Conservation (phyloP, 1,284 basidiomycete genomes). For the Tylopilus sp. region DNA sequence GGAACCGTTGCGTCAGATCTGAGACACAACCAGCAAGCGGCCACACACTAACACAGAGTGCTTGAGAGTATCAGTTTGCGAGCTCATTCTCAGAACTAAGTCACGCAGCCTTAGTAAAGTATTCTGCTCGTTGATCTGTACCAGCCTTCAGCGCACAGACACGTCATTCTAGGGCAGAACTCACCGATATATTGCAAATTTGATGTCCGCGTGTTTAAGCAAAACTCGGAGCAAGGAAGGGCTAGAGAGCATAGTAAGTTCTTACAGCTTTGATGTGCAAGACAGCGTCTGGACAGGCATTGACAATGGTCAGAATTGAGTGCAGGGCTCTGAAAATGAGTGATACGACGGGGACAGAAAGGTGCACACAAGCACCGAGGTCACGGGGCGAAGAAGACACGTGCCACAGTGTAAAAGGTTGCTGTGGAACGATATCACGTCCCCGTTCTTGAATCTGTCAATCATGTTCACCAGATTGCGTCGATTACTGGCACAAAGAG, state of each 20-base stretch:
- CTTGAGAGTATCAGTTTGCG: too few relatives aligned
- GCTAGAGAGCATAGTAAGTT: conserved; percentile 92
- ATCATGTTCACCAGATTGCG: too few relatives aligned
- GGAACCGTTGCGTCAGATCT: conserved; percentile 30
- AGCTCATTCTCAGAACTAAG: too few relatives aligned
- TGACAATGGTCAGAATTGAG: too few relatives aligned
- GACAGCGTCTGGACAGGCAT: conserved; percentile 75
- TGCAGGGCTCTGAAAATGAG: too few relatives aligned
- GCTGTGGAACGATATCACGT: too few relatives aligned
- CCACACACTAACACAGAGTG: conserved; percentile 60
- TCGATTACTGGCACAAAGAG: too few relatives aligned
- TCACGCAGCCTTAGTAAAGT: conserved; percentile 83
- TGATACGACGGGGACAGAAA: too few relatives aligned
- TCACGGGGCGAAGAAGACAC: too few relatives aligned
- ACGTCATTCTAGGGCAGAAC: conserved; percentile 42
- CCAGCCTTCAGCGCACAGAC: conserved; percentile 21
- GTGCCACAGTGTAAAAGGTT: too few relatives aligned
- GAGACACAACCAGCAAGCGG: conserved; percentile 11
- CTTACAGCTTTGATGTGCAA: conserved; percentile 97
- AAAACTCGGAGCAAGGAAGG: conserved; percentile 91
- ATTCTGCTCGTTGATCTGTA: conserved; percentile 94
- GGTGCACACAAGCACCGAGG: too few relatives aligned
- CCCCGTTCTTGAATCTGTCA: too few relatives aligned
- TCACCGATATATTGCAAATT: conserved; percentile 93
- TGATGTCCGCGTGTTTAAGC: conserved; percentile 89